Evolutionary conservation across 768 basidiomycete genomes (phyloP), one percentile per base, ranked within the genome.

Genomic region (Leccinum ochraceum): DNA sequence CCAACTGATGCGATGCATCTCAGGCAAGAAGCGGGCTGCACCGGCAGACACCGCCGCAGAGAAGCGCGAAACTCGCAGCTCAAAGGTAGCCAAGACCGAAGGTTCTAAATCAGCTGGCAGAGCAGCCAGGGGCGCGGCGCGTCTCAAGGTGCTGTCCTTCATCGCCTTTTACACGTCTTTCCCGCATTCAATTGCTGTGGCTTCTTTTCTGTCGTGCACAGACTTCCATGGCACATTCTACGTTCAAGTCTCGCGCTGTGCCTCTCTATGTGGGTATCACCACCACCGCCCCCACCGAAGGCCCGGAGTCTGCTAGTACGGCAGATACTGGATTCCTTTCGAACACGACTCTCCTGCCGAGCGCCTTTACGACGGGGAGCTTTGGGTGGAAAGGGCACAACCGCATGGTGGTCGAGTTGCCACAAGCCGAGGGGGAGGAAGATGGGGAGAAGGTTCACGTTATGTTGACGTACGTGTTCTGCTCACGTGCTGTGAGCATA

Each of bases 311-410:
- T 11, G 65, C 68, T 5, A 32, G 32, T 32, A 66, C 75, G 4
- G 73, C 70, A 4, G 90, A 91, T 72, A 78, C 84, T 28, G 90
- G 88, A 10, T 79, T 83, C 69, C 77, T 92, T 62, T 84, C 83
- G 16, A 79, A 75, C 46, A 70, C 86, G 22, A 81, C 82, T 0
- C 78, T 92, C 7, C 64, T 80, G 4, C 83, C 92, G 2, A 81
- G 74, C 60, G 77, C 82, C 42, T 92, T 94, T 73, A 67, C 77
- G 14, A 91, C 90, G 0, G 90, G 91, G 11, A 90, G 88, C 69
- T 91, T 88, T 70, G 92, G 92, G 17, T 94, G 92, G 92, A 93
- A 92, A 71, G 91, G 87, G 2, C 83, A 74, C 71, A 88, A 86
- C 71, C 81, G 86, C 26, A 73, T 92, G 60, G 80, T 78, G 1